Evolutionary conservation across 169 alveolate species (phyloP).

Genomic region (Eimeria brunetti): DNA sequence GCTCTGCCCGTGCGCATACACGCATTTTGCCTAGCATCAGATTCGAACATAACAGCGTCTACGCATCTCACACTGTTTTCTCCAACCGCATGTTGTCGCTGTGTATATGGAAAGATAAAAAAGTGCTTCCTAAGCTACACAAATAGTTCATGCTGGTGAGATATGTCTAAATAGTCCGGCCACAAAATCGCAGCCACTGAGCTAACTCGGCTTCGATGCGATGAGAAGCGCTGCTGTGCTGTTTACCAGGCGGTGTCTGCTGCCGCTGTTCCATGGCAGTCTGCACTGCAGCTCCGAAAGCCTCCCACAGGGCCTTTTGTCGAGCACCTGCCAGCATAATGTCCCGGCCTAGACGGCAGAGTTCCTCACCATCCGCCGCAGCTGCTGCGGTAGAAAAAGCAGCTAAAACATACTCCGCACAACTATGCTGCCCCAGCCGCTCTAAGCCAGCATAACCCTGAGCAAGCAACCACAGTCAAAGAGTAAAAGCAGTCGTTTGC

Average conservation of each 20-base stretch:
- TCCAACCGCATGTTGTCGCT: background rate
- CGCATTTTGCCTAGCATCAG: background rate
- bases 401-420: conserved; percentile 60
- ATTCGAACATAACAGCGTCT: background rate
- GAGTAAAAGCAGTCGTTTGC: background rate
- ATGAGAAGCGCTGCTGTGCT: conserved; percentile 2
- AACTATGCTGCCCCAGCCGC: conserved; percentile 42
- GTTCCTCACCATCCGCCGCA: conserved; percentile 35
- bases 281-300: conserved; percentile 42
- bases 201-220: background rate
- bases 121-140: background rate
- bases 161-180: background rate
- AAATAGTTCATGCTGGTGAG: background rate
- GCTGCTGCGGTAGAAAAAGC: conserved; percentile 60
- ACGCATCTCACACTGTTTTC: background rate
- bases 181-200: conserved; percentile 65
- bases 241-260: background rate
- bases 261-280: conserved; percentile 9
- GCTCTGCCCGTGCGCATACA: background rate
- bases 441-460: conserved; percentile 52
- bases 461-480: background rate
- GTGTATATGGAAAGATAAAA: background rate
- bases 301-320: conserved; percentile 56
- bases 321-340: conserved; percentile 13
- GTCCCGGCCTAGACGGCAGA: conserved; percentile 52